These are phyloP conservation scores for Cerrena zonata DNA, from an alignment of 1,284 basidiomycete genomes.

Conservation along the genomic window DNA sequence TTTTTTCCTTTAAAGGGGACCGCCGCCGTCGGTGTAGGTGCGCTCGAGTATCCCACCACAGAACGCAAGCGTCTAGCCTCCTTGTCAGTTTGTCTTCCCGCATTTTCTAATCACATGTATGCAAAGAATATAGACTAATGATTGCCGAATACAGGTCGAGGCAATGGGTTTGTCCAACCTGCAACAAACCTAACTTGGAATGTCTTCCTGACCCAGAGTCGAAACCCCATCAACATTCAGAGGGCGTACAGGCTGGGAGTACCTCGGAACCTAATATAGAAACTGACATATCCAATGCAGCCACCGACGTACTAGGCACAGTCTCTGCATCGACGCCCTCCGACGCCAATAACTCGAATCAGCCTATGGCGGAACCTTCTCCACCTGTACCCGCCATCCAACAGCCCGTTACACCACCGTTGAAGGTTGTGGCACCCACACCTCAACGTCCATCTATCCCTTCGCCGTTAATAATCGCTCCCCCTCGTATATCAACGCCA, in stretches of 20 bases:
- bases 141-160: constrained; percentile 52
- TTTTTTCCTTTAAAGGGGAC: constrained; percentile 89
- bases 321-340: neutral
- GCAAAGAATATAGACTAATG: constrained; percentile 10
- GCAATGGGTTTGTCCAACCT: constrained; percentile 77
- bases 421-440: constrained; percentile 20
- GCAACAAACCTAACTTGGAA: constrained; percentile 61
- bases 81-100: constrained; percentile 45
- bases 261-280: no score
- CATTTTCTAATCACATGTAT: constrained; percentile 8
- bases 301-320: neutral
- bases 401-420: neutral
- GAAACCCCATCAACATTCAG: neutral
- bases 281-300: neutral
- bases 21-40: constrained; percentile 85
- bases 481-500: neutral
- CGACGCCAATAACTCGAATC: neutral
- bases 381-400: neutral
- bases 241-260: no score
- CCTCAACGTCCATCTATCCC: constrained; percentile 20
- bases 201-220: constrained; percentile 55
- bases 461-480: neutral
- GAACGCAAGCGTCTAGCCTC: constrained; percentile 80
- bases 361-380: neutral
- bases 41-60: constrained; percentile 72